These are phyloP conservation scores for Leishmania lainsoni DNA, from an alignment of 208 protist genomes.

Conservation along the genomic window DNA sequence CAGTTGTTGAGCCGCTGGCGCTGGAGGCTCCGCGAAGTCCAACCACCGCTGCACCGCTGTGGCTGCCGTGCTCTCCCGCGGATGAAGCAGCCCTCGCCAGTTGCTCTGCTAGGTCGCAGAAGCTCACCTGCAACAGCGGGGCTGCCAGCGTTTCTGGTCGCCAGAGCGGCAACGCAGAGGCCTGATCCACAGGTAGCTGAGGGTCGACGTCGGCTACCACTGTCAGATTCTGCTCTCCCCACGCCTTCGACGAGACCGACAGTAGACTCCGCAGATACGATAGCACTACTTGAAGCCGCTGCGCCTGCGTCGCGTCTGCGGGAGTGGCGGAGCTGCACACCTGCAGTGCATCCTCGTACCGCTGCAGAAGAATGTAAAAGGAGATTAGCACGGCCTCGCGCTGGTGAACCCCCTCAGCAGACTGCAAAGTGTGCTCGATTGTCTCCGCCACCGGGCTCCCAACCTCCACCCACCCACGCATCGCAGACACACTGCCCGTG, in stretches of 20 bases:
- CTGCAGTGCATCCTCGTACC: constrained; percentile 66
- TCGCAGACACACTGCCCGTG: constrained; percentile 35
- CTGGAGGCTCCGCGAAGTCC: not conserved
- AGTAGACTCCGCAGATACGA: constrained; percentile 68
- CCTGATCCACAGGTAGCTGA: constrained; percentile 11
- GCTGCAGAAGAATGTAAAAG: constrained; percentile 72
- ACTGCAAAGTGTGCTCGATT: constrained; percentile 58
- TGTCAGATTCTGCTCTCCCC: not conserved
- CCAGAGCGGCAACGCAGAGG: constrained; percentile 14
- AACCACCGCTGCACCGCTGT: not conserved
- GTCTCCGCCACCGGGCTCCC: constrained; percentile 46
- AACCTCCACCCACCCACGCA: constrained; percentile 59
- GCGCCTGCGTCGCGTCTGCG: constrained; percentile 42
- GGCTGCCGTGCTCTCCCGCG: not conserved
- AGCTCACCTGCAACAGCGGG: constrained; percentile 15
- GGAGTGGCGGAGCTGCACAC: constrained; percentile 46
- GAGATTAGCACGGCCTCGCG: constrained; percentile 49
- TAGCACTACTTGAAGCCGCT: constrained; percentile 61
- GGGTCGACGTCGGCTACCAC: constrained; percentile 6
- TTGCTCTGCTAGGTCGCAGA: constrained; percentile 7
- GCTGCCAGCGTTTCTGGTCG: constrained; percentile 17
- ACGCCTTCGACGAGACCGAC: constrained; percentile 20
- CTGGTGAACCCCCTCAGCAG: constrained; percentile 20
- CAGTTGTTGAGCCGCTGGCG: constrained; percentile 3
- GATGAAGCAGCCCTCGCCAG: not conserved